Conservation (phyloP, 345 rosid species). For the Ricinus communis region DNA sequence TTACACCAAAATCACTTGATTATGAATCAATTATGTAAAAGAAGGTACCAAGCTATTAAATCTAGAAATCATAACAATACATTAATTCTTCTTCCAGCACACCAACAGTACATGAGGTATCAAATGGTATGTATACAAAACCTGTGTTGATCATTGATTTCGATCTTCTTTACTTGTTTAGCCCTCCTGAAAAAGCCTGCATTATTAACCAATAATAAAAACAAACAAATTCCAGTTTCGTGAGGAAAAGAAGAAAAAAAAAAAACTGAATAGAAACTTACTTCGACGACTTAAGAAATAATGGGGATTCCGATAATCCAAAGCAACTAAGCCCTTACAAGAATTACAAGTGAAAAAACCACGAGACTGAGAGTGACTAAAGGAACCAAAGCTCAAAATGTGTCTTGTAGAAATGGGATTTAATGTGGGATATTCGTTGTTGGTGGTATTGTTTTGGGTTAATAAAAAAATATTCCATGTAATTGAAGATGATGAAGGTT, state of each 20-base stretch:
- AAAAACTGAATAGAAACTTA: conserved; percentile 23
- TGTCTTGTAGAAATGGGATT: not conserved
- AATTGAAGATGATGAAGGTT: conserved; percentile 15
- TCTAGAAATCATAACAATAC: no score
- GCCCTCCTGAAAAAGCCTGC: conserved; percentile 73
- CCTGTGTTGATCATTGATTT: conserved; percentile 77
- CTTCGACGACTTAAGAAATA: conserved; percentile 42
- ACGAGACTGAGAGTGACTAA: conserved; percentile 3
- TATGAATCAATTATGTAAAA: no score
- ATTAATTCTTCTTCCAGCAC: no score
- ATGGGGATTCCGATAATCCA: conserved; percentile 19
- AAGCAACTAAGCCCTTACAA: conserved; percentile 37
- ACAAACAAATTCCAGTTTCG: not conserved
- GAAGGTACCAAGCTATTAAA: not conserved
- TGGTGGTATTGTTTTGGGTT: not conserved
- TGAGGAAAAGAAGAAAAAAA: not conserved
- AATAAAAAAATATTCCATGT: not conserved
- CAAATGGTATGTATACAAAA: no score
- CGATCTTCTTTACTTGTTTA: conserved; percentile 66
- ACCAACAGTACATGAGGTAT: no score
- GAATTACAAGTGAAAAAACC: not conserved
- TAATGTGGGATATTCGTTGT: not conserved
- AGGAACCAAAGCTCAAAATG: not conserved
- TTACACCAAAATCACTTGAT: not conserved
- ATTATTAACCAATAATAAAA: not conserved